phyloP scores from a whole-genome alignment of 768 basidiomycete genomes.

The Tricholoma terreum region DNA sequence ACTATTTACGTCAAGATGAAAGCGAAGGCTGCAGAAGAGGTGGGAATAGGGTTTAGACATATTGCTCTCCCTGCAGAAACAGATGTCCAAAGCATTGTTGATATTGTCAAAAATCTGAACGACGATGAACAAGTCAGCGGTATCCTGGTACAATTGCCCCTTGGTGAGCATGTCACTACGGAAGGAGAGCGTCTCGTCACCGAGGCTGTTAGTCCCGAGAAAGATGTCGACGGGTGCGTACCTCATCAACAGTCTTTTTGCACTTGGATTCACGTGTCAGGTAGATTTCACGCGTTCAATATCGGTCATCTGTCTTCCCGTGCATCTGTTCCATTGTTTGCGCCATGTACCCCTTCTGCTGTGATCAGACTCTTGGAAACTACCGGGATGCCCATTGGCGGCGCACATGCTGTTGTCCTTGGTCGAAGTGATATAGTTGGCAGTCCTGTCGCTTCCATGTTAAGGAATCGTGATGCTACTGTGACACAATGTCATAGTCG shows the following conservation, averaged over 20 bases:
- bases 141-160: conserved; percentile 92
- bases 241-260: conserved; percentile 1
- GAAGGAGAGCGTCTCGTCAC: conserved; percentile 89
- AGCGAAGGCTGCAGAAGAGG: conserved; percentile 89
- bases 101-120: conserved; percentile 78
- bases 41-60: conserved; percentile 86
- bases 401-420: conserved; percentile 85
- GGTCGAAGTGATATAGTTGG: conserved; percentile 98
- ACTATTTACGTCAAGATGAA: conserved; percentile 97
- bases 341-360: conserved; percentile 94
- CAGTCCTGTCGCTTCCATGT: conserved; percentile 88
- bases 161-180: conserved; percentile 75
- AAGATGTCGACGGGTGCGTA: conserved; percentile 93
- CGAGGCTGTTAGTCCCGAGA: conserved; percentile 90
- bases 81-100: conserved; percentile 73
- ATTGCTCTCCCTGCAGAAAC: conserved; percentile 66
- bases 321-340: conserved; percentile 84
- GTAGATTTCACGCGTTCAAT: conserved; percentile 96
- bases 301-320: conserved; percentile 93
- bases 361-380: conserved; percentile 88
- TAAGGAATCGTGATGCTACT: conserved; percentile 88
- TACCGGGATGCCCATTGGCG: conserved; percentile 73
- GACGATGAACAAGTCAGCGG: conserved; percentile 79
- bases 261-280: conserved; percentile 2
- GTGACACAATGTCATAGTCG: conserved; percentile 97